These are phyloP conservation scores for Quercus wislizeni DNA, from an alignment of 306 rosid species.

Conservation along the genomic window DNA sequence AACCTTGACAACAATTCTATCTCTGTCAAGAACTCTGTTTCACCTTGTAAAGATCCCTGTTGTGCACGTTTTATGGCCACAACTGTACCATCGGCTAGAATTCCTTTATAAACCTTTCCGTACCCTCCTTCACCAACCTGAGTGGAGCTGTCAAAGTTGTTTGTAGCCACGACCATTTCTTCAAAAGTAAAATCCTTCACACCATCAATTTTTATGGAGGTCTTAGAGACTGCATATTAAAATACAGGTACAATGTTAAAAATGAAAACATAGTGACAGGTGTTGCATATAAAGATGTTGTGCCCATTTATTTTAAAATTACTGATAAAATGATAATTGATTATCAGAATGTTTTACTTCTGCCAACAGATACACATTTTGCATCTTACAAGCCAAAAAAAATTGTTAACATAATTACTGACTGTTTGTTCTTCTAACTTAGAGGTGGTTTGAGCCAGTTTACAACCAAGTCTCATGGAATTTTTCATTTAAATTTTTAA, in stretches of 20 bases:
- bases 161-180: slow-evolving; percentile 64
- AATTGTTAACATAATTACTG: too few species aligned
- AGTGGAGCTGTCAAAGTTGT: slow-evolving; percentile 55
- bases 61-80: slow-evolving; percentile 89
- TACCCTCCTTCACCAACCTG: slow-evolving; percentile 82
- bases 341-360: too few species aligned
- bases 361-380: too few species aligned
- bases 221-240: slow-evolving; percentile 48
- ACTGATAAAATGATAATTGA: not conserved
- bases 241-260: slow-evolving; percentile 15
- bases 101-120: slow-evolving; percentile 77
- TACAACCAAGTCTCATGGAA: not conserved
- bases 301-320: not conserved
- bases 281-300: not conserved
- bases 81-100: slow-evolving; percentile 50
- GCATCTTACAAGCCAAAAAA: too few species aligned
- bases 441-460: not conserved
- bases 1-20: slow-evolving; percentile 68
- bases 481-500: too few species aligned
- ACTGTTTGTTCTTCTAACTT: too few species aligned
- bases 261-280: not conserved
- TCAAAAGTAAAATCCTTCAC: slow-evolving; percentile 53
- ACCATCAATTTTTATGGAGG: slow-evolving; percentile 63
- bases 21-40: slow-evolving; percentile 83
- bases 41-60: slow-evolving; percentile 81